phyloP scores from a whole-genome alignment of 495 filamentous ascomycete species.

The Penicillium pancosmium region DNA sequence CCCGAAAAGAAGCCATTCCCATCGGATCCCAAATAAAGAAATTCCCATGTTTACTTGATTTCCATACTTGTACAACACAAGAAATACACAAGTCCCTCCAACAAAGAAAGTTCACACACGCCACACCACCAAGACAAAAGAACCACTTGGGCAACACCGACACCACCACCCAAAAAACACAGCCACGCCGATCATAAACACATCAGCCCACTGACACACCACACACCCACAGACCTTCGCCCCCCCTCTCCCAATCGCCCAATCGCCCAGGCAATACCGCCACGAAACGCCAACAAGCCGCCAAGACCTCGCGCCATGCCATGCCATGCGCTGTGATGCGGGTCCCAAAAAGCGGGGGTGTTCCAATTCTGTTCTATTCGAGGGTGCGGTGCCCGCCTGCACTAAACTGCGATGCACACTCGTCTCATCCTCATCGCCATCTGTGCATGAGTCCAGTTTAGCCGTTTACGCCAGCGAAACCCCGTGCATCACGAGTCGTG shows the following conservation, averaged over 20 bases:
- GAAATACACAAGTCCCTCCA: background rate
- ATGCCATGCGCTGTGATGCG: too few relatives aligned
- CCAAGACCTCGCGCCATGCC: background rate
- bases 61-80: too few relatives aligned
- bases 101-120: background rate
- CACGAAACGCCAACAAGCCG: background rate
- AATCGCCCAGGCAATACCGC: too few relatives aligned
- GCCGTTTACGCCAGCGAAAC: background rate
- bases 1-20: too few relatives aligned
- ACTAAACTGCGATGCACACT: background rate
- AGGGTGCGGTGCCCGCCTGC: background rate
- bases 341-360: background rate
- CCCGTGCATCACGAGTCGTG: too few relatives aligned
- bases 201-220: background rate
- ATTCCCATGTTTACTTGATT: too few relatives aligned
- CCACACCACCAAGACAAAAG: background rate
- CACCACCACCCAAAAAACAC: background rate
- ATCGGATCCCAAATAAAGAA: too few relatives aligned
- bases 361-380: background rate
- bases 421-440: background rate
- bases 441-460: background rate
- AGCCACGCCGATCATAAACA: background rate
- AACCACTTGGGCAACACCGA: background rate
- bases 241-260: background rate
- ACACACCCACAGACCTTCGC: background rate